A percentile compares a stretch with the other conserved stretches of the same genome.
Evolutionary conservation across 176 grass and related monocot genomes (phyloP).

Genomic region (Alloteropsis semialata): DNA sequence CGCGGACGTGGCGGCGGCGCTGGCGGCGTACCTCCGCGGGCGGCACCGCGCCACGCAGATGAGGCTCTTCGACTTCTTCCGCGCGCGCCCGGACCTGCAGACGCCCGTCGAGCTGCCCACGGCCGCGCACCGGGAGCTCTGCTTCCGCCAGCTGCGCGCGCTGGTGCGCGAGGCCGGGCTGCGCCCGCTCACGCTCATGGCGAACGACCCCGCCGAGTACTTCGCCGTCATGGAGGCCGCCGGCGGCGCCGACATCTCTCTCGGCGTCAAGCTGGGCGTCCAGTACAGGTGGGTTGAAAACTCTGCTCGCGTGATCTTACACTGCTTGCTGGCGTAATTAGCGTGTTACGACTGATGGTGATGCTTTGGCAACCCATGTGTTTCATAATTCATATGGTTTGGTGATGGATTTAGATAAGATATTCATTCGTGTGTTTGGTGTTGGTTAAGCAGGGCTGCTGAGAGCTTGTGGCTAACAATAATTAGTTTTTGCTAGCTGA

Average conservation of each 20-base stretch:
- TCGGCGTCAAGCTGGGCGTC: constrained; percentile 91
- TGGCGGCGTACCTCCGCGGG: constrained; percentile 50
- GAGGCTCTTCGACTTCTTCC: constrained; percentile 71
- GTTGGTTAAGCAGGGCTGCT: not conserved
- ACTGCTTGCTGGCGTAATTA: not conserved
- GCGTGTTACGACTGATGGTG: not conserved
- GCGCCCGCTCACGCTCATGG: constrained; percentile 67
- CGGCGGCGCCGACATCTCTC: constrained; percentile 81
- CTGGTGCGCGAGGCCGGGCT: constrained; percentile 82
- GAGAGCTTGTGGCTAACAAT: not conserved
- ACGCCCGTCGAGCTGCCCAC: constrained; percentile 81
- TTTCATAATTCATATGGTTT: not conserved
- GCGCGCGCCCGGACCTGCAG: constrained; percentile 64
- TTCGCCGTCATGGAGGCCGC: constrained; percentile 86
- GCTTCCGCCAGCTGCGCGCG: constrained; percentile 76
- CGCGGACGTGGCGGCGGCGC: constrained; percentile 48
- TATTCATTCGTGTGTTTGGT: not conserved
- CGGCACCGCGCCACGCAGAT: constrained; percentile 52
- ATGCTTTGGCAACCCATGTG: not conserved
- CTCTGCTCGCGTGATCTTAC: not conserved
- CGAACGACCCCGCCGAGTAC: constrained; percentile 52
- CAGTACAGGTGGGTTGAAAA: constrained; percentile 76
- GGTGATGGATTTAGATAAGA: not conserved
- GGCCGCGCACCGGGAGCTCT: constrained; percentile 77
- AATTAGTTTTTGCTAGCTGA: not conserved